Conservation (phyloP, 306 rosid genomes). For the Cucurbita pepo region DNA sequence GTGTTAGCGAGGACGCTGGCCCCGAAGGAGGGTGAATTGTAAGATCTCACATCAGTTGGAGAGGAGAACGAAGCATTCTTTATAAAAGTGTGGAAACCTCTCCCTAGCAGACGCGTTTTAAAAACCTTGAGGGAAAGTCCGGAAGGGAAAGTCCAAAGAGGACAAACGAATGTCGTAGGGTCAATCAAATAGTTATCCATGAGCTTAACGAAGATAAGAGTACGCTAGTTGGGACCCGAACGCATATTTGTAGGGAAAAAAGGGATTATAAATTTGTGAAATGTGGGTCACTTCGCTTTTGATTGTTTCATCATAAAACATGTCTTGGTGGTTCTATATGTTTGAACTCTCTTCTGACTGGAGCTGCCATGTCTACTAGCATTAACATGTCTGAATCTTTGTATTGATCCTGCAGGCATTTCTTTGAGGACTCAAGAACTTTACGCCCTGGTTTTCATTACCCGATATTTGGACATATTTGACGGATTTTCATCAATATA, state of each 20-base stretch:
- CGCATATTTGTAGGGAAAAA: not conserved
- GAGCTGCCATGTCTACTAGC: not conserved
- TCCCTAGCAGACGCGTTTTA: no score
- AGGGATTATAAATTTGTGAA: not conserved
- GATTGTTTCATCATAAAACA: not conserved
- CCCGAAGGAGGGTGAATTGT: no score
- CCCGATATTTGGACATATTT: slow-evolving; percentile 77
- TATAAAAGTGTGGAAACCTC: no score
- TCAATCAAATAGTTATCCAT: not conserved
- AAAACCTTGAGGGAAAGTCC: no score
- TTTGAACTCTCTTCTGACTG: not conserved
- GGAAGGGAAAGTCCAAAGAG: no score
- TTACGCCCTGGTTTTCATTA: slow-evolving; percentile 56
- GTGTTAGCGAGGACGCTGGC: no score
- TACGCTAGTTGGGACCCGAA: not conserved
- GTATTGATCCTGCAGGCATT: slow-evolving; percentile 36
- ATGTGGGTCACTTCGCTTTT: not conserved
- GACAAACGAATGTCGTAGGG: not conserved
- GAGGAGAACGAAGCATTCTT: no score
- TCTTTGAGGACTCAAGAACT: slow-evolving; percentile 93
- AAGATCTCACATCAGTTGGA: no score
- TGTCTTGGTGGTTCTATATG: not conserved
- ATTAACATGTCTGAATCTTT: slow-evolving; percentile 1
- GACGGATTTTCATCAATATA: slow-evolving; percentile 40
- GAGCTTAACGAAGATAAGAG: not conserved